Evolutionary conservation across 1,139 yeast genomes (phyloP).

Genomic region (Saccharomyces hybrid): DNA sequence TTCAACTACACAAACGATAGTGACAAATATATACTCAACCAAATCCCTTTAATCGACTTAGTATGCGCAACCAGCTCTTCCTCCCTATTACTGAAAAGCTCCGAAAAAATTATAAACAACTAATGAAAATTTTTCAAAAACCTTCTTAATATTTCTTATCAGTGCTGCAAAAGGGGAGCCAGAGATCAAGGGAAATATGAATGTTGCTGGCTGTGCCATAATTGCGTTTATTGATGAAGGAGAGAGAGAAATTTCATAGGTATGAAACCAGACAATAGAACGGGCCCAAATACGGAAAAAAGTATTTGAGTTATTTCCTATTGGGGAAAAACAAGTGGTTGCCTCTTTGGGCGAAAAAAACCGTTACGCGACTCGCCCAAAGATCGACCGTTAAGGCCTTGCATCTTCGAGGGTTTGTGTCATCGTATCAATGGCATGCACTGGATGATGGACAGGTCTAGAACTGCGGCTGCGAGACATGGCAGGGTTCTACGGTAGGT

Average conservation of each 20-base stretch:
- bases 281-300: not conserved
- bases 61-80: not conserved
- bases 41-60: not conserved
- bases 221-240: not conserved
- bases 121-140: not conserved
- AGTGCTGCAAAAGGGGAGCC: not conserved
- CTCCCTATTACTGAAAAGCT: not conserved
- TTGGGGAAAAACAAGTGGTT: not conserved
- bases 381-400: not conserved
- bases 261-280: not conserved
- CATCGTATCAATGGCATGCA: not conserved
- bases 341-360: not conserved
- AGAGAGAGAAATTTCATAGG: not conserved
- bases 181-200: not conserved
- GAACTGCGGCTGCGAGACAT: not conserved
- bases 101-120: not conserved
- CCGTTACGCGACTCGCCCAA: not conserved
- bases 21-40: not conserved
- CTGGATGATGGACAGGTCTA: not conserved
- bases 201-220: not conserved
- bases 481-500: not conserved
- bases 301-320: not conserved
- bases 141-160: not conserved
- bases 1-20: not conserved
- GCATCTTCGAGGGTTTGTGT: not conserved